Evolutionary conservation across 345 rosid genomes (phyloP).

Genomic region (Arabis alpina): DNA sequence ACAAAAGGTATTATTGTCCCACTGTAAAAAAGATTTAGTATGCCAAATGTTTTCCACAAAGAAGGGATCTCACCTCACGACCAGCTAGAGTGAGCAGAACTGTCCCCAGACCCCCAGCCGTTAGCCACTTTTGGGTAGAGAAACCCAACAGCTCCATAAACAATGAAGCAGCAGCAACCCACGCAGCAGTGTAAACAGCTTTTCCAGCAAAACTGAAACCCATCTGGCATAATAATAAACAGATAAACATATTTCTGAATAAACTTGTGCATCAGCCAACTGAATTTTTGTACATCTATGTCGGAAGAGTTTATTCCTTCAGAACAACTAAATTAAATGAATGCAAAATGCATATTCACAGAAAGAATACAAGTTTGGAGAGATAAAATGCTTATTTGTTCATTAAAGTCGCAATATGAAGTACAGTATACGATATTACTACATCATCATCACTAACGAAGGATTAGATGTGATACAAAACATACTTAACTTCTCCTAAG

Average conservation of each 20-base stretch:
- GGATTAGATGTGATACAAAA: neutral
- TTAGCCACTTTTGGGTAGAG: constrained; percentile 92
- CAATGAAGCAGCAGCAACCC: constrained; percentile 90
- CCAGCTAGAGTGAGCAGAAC: constrained; percentile 98
- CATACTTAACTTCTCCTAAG: constrained; percentile 8
- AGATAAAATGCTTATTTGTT: constrained; percentile 16
- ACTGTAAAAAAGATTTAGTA: constrained; percentile 8
- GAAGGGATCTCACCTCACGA: constrained; percentile 68
- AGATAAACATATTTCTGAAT: constrained; percentile 17
- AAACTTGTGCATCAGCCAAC: constrained; percentile 20
- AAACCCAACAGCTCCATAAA: constrained; percentile 96
- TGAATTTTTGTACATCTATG: constrained; percentile 14
- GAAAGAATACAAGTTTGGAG: constrained; percentile 23
- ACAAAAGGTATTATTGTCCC: constrained; percentile 19
- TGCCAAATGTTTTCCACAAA: constrained; percentile 23
- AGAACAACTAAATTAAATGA: neutral
- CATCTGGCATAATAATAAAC: constrained; percentile 64
- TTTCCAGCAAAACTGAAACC: constrained; percentile 91
- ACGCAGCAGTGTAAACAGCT: constrained; percentile 83
- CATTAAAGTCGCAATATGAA: constrained; percentile 11
- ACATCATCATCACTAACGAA: neutral
- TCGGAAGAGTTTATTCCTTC: constrained; percentile 3
- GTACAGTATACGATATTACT: neutral
- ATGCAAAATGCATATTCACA: constrained; percentile 12
- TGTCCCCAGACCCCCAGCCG: constrained; percentile 98